Percentiles rank a stretch among this genome's conserved stretches.
Conservation (phyloP, 2,329 filamentous ascomycete genomes). For the Didymella pomorum region DNA sequence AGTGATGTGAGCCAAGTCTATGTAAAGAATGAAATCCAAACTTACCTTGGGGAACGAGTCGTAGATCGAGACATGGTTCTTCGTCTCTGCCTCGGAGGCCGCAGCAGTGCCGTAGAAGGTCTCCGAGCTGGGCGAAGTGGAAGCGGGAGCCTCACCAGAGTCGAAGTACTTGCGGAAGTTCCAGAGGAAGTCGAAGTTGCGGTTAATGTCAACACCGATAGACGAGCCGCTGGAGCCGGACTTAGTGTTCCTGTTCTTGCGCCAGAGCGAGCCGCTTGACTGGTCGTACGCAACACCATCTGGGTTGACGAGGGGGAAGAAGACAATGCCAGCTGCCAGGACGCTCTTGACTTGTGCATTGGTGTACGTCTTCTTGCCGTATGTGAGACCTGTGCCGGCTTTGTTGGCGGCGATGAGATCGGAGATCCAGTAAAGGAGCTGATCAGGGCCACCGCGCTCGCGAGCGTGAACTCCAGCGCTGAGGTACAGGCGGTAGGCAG, state of each 20-base stretch:
- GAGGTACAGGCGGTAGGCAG: conserved; percentile 59
- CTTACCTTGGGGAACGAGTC: conserved; percentile 55
- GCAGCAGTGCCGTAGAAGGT: conserved; percentile 61
- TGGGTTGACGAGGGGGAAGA: conserved; percentile 54
- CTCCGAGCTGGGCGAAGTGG: conserved; percentile 55
- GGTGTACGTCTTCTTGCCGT: conserved; percentile 62
- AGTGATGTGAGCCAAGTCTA: not conserved
- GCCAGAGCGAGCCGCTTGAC: conserved; percentile 43
- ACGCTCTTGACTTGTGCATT: conserved; percentile 61
- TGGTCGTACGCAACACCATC: conserved; percentile 49
- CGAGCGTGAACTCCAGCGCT: conserved; percentile 65
- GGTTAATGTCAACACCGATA: conserved; percentile 48
- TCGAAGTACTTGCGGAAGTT: conserved; percentile 60
- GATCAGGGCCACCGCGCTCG: conserved; percentile 65
- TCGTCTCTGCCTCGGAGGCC: conserved; percentile 65
- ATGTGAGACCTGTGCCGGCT: conserved; percentile 59
- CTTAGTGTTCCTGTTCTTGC: conserved; percentile 52
- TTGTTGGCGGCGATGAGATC: conserved; percentile 65
- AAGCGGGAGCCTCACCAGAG: conserved; percentile 51
- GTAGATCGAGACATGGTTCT: conserved; percentile 63
- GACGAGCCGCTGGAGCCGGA: conserved; percentile 46
- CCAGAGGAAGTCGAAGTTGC: conserved; percentile 64
- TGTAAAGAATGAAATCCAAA: no score
- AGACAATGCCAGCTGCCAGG: conserved; percentile 62
- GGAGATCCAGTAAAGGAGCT: conserved; percentile 65